These are phyloP conservation scores for Spiromastix sp. DNA, from an alignment of 2,329 filamentous ascomycete species.

Conservation along the genomic window DNA sequence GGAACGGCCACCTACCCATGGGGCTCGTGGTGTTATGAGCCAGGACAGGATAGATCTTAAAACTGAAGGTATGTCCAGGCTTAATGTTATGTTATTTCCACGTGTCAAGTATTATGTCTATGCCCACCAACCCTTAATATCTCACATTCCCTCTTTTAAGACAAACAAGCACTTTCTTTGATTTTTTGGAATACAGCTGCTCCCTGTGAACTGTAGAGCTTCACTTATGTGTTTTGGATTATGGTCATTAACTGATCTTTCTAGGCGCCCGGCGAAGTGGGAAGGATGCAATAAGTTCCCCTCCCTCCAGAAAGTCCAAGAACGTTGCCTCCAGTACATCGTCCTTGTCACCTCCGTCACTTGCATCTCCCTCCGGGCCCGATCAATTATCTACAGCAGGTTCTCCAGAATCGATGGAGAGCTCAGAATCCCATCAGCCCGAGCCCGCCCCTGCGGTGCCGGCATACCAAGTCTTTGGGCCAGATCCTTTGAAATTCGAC, in stretches of 20 bases:
- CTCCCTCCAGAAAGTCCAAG: constrained; percentile 29
- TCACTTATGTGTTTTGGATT: no score
- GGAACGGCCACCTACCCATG: constrained; percentile 48
- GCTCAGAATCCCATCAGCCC: constrained; percentile 49
- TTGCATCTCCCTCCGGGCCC: constrained; percentile 40
- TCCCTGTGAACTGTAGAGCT: no score
- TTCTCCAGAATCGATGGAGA: constrained; percentile 51
- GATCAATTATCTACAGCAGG: constrained; percentile 53
- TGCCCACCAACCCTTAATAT: neutral
- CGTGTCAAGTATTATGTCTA: neutral
- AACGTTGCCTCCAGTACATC: constrained; percentile 27
- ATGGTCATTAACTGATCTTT: no score
- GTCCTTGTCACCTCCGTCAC: constrained; percentile 30
- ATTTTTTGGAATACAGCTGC: no score
- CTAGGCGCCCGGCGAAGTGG: constrained; percentile 9
- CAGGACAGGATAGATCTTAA: constrained; percentile 54
- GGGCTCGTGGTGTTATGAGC: constrained; percentile 52
- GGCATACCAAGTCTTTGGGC: constrained; percentile 79
- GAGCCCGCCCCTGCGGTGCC: constrained; percentile 51
- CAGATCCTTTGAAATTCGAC: constrained; percentile 79
- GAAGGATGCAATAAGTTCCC: constrained; percentile 22
- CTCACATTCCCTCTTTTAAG: no score
- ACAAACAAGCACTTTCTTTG: no score
- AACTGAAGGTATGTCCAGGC: constrained; percentile 40
- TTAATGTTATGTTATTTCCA: neutral